Percentiles rank a stretch among this genome's conserved stretches.
These are phyloP conservation scores for Uncinocarpus reesii DNA, from an alignment of 2,329 filamentous ascomycete genomes.

Conservation along the genomic window DNA sequence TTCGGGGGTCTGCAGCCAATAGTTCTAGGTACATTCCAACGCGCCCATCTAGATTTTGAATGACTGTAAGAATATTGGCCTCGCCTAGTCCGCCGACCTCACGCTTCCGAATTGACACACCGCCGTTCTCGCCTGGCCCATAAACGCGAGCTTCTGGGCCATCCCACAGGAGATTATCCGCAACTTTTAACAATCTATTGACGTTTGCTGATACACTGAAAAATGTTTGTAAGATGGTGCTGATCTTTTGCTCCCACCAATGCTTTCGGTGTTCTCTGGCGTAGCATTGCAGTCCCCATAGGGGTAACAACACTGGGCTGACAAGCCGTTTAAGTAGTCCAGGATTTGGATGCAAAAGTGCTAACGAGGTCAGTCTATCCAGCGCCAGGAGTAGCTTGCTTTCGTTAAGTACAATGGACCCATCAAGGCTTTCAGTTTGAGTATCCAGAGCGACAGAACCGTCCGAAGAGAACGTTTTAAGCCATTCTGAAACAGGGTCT, in stretches of 20 bases:
- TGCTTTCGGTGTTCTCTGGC: conserved; percentile 24
- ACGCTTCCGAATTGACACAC: conserved; percentile 25
- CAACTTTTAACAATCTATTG: conserved; percentile 30
- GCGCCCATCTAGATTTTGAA: conserved; percentile 30
- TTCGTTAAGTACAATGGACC: conserved; percentile 22
- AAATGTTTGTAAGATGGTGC: conserved; percentile 30
- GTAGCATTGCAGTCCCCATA: conserved; percentile 35
- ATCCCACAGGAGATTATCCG: conserved; percentile 35
- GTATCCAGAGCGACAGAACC: conserved; percentile 8
- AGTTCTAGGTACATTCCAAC: conserved; percentile 30
- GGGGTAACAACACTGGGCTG: conserved; percentile 31
- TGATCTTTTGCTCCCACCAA: conserved; percentile 24
- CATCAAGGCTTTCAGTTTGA: not conserved
- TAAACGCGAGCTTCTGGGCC: conserved; percentile 34
- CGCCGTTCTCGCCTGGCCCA: conserved; percentile 17
- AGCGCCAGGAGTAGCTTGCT: conserved; percentile 26
- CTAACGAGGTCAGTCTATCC: conserved; percentile 29
- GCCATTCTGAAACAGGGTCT: conserved; percentile 22
- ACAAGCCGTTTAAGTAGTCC: conserved; percentile 35
- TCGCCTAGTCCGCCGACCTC: conserved; percentile 12
- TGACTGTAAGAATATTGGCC: conserved; percentile 26
- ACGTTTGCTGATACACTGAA: conserved; percentile 33
- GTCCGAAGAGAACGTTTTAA: conserved; percentile 21
- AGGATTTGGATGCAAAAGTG: conserved; percentile 36
- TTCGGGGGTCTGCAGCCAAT: conserved; percentile 31